phyloP scores from a whole-genome alignment of 352 stramenopile species.

The Phytophthora rubi region DNA sequence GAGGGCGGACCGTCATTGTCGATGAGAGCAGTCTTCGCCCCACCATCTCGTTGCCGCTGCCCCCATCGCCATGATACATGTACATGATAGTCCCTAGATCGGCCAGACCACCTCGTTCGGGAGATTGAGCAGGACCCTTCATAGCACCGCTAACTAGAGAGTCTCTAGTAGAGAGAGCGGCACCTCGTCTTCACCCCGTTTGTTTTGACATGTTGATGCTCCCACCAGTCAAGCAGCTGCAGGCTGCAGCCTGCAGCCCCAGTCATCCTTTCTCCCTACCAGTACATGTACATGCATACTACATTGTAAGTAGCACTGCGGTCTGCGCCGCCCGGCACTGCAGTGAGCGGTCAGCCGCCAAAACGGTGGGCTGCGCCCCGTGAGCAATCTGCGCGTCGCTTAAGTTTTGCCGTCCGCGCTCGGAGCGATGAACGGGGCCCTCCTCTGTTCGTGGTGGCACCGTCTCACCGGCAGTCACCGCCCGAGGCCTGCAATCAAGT shows the following conservation, averaged over 20 bases:
- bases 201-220: conserved; percentile 13
- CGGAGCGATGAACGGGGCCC: conserved; percentile 9
- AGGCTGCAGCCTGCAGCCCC: neutral
- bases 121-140: conserved; percentile 7
- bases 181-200: neutral
- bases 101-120: conserved; percentile 6
- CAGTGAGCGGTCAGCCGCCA: conserved; percentile 2
- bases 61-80: conserved; percentile 35
- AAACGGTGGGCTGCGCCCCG: neutral
- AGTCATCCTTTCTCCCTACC: neutral
- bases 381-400: conserved; percentile 5
- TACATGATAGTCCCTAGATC: conserved; percentile 28
- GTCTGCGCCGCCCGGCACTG: neutral
- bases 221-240: neutral
- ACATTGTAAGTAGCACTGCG: neutral
- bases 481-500: conserved; percentile 27
- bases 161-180: neutral
- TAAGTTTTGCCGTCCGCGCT: conserved; percentile 27
- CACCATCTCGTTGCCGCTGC: neutral
- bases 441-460: conserved; percentile 6
- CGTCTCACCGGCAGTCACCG: conserved; percentile 15
- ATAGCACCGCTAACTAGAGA: neutral
- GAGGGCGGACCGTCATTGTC: conserved; percentile 20
- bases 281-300: neutral
- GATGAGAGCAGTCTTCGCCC: neutral